Evolutionary conservation across 306 rosid species (phyloP), one percentile per base, ranked within the genome.

Genomic region (Acacia confusa): DNA sequence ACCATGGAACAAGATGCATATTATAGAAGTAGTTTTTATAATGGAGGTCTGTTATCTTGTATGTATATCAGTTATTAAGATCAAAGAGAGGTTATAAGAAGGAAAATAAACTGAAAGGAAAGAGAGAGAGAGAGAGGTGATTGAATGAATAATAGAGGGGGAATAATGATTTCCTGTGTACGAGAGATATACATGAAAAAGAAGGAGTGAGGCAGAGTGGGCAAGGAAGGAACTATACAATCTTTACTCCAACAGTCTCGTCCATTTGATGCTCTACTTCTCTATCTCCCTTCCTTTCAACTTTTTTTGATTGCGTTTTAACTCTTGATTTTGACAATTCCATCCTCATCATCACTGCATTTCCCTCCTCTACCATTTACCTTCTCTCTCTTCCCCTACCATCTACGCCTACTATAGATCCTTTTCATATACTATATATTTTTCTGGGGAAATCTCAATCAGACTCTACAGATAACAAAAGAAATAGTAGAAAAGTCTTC

Each of bases 351-450:
- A 47, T 47, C 52, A 11, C 16, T 10, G 14, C 52, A 14, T 92
- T 88, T 91, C 91, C 97, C 92, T 91, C 89, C 74, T 92, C 99
- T 85, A 90, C 89, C 93, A 95, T 91, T 87, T 87, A 78, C 27
- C 27, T 69, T 45, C 83, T 44, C 86, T 38, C 84, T n/a, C n/a
- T n/a, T n/a, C n/a, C n/a, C n/a, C n/a, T n/a, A n/a, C n/a, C n/a
- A n/a, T n/a, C n/a, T n/a, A n/a, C n/a, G n/a, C n/a, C n/a, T n/a
- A n/a, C n/a, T n/a, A n/a, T n/a, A n/a, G n/a, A n/a, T n/a, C n/a
- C n/a, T n/a, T n/a, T n/a, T n/a, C n/a, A n/a, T n/a, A n/a, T n/a
- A n/a, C n/a, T n/a, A n/a, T n/a, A n/a, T n/a, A n/a, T n/a, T n/a
- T n/a, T n/a, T n/a, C n/a, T n/a, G n/a, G n/a, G n/a, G n/a, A n/a